These are phyloP conservation scores for Coccomyxa sp. DNA, from an alignment of 139 green algal species.

Conservation along the genomic window DNA sequence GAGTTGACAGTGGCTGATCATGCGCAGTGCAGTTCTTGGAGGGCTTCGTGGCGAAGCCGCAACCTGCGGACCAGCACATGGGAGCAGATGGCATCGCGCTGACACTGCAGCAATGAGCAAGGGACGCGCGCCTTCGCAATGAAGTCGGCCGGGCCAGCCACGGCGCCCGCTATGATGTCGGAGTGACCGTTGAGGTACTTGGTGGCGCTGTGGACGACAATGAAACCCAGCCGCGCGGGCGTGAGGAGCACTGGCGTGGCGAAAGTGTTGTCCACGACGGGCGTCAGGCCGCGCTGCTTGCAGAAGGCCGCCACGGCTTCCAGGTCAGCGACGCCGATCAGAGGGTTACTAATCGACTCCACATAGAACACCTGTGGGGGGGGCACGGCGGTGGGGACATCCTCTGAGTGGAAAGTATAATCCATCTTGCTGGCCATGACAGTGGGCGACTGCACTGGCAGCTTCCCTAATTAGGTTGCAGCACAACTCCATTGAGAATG, in stretches of 20 bases:
- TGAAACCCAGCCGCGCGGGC: conserved; percentile 25
- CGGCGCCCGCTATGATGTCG: conserved; percentile 19
- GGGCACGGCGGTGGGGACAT: not conserved
- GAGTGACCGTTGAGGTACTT: conserved; percentile 30
- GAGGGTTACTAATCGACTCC: conserved; percentile 87
- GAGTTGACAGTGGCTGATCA: too few species aligned
- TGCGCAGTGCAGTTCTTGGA: too few species aligned
- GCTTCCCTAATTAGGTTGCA: not conserved
- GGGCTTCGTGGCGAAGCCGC: too few species aligned
- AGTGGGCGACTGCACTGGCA: not conserved
- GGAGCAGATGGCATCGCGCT: too few species aligned
- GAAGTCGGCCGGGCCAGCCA: not conserved
- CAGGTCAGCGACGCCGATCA: conserved; percentile 72
- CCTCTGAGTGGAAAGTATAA: not conserved
- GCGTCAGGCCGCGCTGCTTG: not conserved
- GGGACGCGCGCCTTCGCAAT: conserved; percentile 1
- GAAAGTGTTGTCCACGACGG: conserved; percentile 28
- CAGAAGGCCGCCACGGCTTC: conserved; percentile 22
- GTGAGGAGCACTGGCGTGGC: conserved; percentile 15
- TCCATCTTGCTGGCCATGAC: not conserved
- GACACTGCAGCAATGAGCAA: too few species aligned
- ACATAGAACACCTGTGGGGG: conserved; percentile 24
- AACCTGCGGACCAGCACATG: too few species aligned
- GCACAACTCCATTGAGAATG: not conserved
- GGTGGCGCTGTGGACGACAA: conserved; percentile 26